Evolutionary conservation across 208 protist species (phyloP), one percentile per base, ranked within the genome.

Genomic region (Leishmania guyanensis): DNA sequence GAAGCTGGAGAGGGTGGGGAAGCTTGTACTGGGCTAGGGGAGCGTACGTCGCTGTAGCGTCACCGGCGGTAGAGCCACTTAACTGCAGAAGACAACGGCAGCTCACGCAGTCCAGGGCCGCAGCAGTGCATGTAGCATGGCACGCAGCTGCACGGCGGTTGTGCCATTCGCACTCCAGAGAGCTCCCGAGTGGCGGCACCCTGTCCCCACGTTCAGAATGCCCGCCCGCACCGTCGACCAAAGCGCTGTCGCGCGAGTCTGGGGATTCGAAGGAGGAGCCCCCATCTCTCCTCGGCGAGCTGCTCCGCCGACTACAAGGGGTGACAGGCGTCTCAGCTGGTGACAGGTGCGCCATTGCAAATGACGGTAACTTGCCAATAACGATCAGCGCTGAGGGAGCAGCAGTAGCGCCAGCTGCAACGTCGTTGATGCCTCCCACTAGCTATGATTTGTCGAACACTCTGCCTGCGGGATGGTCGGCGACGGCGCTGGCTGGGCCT

Each of bases 241-340:
- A 72, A n/a, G 68, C 39, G 6, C 43, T 33, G 1, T 22, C 43
- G 43, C 17, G 1, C 22, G 68, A 53, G 68, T 72, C 20, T 14
- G 68, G 68, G 0, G 68, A 51, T 22, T 53, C 68, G 68, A 51
- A 72, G 68, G 36, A 64, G 48, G 53, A 60, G 3, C 73, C 20
- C 53, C 56, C 73, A 22, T 77, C 73, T 26, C 51, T 58, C 5
- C 73, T 77, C 6, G 51, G 29, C 17, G 73, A 43, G 51, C 73
- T 77, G 22, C 73, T 77, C 51, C 73, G 29, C 10, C 73, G 73
- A 43, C 48, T 77, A 14, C 68, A 72, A 53, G 9, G 53, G 36
- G 33, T 22, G 9, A 6, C 68, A 72, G 39, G 22, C 16, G 36
- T 72, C 39, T 51, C 36, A 33, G 36, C 68, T 43, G 36, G 68